A percentile compares a stretch with the other conserved stretches of the same genome.
Evolutionary conservation across 2,329 filamentous ascomycete genomes (phyloP).

Genomic region (Colletotrichum sp.): DNA sequence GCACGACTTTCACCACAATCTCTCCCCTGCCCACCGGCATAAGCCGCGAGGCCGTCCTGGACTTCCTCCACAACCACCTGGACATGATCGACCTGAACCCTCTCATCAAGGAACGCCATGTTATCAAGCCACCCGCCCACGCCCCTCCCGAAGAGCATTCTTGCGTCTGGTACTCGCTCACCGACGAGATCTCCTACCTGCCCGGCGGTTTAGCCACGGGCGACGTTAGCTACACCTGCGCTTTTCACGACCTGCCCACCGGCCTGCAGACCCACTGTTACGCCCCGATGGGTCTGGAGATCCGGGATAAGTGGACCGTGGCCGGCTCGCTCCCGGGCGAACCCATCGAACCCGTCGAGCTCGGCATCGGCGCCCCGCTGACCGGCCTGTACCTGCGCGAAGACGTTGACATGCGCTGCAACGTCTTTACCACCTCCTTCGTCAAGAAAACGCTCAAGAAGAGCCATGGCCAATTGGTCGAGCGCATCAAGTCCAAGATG

Average conservation of each 20-base stretch:
- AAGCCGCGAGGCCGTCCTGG: slow-evolving; percentile 71
- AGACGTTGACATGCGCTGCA: slow-evolving; percentile 84
- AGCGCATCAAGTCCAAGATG: slow-evolving; percentile 56
- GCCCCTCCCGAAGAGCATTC: slow-evolving; percentile 73
- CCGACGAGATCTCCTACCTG: slow-evolving; percentile 78
- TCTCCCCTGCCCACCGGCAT: slow-evolving; percentile 77
- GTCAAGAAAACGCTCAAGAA: slow-evolving; percentile 85
- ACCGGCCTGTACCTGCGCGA: slow-evolving; percentile 82
- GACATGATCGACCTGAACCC: slow-evolving; percentile 92
- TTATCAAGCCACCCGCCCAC: slow-evolving; percentile 70
- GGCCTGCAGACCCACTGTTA: slow-evolving; percentile 86
- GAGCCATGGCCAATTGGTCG: slow-evolving; percentile 73
- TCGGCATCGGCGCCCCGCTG: slow-evolving; percentile 68
- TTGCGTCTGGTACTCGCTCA: slow-evolving; percentile 80
- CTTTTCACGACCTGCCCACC: slow-evolving; percentile 73
- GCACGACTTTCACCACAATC: slow-evolving; percentile 76
- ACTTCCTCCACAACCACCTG: slow-evolving; percentile 77
- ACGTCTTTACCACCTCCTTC: slow-evolving; percentile 75
- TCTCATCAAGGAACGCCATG: slow-evolving; percentile 74
- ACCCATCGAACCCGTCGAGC: slow-evolving; percentile 66
- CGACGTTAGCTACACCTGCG: slow-evolving; percentile 78
- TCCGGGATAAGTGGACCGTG: slow-evolving; percentile 79
- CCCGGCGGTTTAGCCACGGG: slow-evolving; percentile 69
- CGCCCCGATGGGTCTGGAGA: slow-evolving; percentile 81
- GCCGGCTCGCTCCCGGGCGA: slow-evolving; percentile 76